Percentiles rank a stretch among this genome's conserved stretches.
Evolutionary conservation across 352 stramenopile species (phyloP).

Genomic region (Achlya hypogyna): DNA sequence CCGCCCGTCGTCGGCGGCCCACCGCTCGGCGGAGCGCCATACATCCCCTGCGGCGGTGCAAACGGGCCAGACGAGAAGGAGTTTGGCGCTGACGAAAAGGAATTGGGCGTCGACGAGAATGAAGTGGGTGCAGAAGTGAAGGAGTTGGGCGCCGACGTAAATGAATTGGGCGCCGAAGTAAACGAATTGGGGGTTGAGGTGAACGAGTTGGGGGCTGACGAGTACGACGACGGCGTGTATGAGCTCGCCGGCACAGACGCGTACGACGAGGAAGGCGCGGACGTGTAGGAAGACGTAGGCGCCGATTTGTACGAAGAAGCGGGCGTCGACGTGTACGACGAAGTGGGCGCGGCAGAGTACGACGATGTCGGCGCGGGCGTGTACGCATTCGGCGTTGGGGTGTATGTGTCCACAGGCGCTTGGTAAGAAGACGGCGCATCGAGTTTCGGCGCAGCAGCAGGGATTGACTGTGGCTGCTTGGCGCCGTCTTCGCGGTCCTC

Average conservation of each 20-base stretch:
- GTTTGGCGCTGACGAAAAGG: background rate
- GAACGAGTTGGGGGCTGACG: background rate
- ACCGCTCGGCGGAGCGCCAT: background rate
- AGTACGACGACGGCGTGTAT: background rate
- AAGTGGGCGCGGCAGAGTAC: background rate
- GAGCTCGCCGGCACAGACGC: background rate
- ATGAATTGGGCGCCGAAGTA: background rate
- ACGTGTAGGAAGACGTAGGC: background rate
- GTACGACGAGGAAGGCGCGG: background rate
- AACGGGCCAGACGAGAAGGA: too few species aligned
- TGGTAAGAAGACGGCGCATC: too few species aligned
- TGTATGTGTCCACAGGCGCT: too few species aligned
- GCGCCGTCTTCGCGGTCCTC: slow-evolving; percentile 80
- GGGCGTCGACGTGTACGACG: too few species aligned
- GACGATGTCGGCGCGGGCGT: background rate
- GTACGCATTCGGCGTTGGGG: background rate
- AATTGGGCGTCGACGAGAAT: background rate
- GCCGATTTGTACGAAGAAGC: background rate
- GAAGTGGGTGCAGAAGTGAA: too few species aligned
- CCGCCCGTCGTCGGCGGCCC: slow-evolving; percentile 16
- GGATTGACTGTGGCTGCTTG: too few species aligned
- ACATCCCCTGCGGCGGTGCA: background rate
- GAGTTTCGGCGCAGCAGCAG: too few species aligned
- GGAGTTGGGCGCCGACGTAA: background rate
- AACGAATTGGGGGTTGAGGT: too few species aligned